Evolutionary conservation across 2,329 filamentous ascomycete species (phyloP), one percentile per base, ranked within the genome.

Genomic region (Scedosporium dehoogii): DNA sequence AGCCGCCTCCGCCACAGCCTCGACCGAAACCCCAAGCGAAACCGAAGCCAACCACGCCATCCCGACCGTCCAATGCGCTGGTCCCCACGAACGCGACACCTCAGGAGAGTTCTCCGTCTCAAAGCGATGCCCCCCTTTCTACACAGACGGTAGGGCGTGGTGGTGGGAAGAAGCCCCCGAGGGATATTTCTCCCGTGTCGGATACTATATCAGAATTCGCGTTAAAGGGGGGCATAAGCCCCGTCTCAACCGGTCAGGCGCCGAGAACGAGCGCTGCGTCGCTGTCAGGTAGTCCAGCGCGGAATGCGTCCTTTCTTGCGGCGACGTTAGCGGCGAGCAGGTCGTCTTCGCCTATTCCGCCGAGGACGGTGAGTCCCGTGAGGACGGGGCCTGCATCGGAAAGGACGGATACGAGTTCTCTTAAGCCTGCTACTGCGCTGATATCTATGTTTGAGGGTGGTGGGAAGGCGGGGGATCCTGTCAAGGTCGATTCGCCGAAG

Each of bases 361-460:
- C 23, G 72, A 70, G 18, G 38, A 10, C 44, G 3, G 44, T 38
- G 9, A 60, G 42, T 29, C 56, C 60, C 5, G 12, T 46, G 38
- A 41, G 44, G 56, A 60, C 62, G 23, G 14, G 23, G 12, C 14
- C n/a, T 27, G 41, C 23, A 3, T 23, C 33, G 14, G 59, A 60
- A 25, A 23, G 53, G 16, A 74, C 79, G 12, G 84, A 89, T 69
- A 81, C 82, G 9, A 80, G 78, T 1, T 76, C 84, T 5, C 86
- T 89, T 59, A 76, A 82, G 25, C 80, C 87, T 0, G 87, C 87
- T 0, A 84, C 78, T 3, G 82, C 85, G 4, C 76, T 91, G 21
- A 86, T 91, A 61, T 82, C 82, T 46, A 79, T 90, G 75, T 91
- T 91, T 66, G 88, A 92, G 73, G 76, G 79, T 6, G 33, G 33